These are phyloP conservation scores for Globisporangium orthogonon DNA, from an alignment of 352 stramenopile genomes.

Conservation along the genomic window DNA sequence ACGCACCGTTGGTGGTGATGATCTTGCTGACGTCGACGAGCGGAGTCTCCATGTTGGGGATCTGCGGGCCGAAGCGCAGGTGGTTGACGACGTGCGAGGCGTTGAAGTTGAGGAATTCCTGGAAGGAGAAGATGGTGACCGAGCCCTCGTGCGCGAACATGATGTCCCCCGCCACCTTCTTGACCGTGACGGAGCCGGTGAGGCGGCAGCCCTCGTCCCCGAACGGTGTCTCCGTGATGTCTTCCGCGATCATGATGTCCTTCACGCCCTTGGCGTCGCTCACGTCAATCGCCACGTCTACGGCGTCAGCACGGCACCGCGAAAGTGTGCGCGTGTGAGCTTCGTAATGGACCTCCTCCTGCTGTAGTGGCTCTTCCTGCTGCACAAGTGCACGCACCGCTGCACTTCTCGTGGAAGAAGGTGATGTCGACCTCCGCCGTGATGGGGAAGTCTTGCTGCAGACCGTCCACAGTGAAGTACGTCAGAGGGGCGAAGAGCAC, in stretches of 20 bases:
- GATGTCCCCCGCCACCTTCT: conserved; percentile 81
- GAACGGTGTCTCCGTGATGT: conserved; percentile 53
- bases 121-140: conserved; percentile 83
- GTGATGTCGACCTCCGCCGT: conserved; percentile 75
- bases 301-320: not conserved
- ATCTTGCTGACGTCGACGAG: conserved; percentile 83
- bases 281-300: conserved; percentile 79
- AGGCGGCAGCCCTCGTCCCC: conserved; percentile 75
- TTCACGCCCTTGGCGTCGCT: conserved; percentile 84
- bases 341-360: too few species aligned
- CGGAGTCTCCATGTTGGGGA: conserved; percentile 83
- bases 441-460: conserved; percentile 78
- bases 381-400: conserved; percentile 23
- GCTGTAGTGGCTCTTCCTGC: not conserved
- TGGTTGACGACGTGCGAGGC: conserved; percentile 79
- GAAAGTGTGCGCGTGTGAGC: not conserved
- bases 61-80: conserved; percentile 68
- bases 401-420: conserved; percentile 77
- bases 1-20: conserved; percentile 67
- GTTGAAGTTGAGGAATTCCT: conserved; percentile 88
- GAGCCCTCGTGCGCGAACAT: conserved; percentile 83
- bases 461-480: not conserved
- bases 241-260: conserved; percentile 63
- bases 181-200: conserved; percentile 53
- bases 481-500: not conserved